Conservation (phyloP, 352 stramenopile genomes). For the Bremia lactucae region DNA sequence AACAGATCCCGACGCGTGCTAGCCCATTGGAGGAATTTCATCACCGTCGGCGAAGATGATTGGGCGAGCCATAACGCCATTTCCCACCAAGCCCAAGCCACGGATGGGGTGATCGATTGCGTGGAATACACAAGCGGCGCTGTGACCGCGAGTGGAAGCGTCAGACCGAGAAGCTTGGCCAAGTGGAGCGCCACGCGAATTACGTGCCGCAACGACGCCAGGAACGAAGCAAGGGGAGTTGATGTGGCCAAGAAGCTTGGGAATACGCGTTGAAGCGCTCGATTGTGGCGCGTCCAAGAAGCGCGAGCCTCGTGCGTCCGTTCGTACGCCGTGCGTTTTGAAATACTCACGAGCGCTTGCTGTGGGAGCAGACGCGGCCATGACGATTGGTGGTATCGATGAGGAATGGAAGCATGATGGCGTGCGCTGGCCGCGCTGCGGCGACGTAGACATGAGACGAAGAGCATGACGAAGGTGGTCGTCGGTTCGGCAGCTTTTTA, state of each 20-base stretch:
- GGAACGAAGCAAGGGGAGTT: conserved; percentile 9
- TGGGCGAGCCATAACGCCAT: conserved; percentile 51
- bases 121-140: conserved; percentile 29
- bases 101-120: conserved; percentile 5
- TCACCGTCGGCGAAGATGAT: conserved; percentile 80
- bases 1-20: conserved; percentile 92
- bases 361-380: conserved; percentile 16
- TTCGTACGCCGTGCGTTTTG: not conserved
- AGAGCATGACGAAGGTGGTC: no score
- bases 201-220: conserved; percentile 31
- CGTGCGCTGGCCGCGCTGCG: not conserved
- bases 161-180: conserved; percentile 43
- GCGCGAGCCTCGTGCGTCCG: conserved; percentile 10
- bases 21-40: conserved; percentile 95
- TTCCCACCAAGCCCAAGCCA: conserved; percentile 56
- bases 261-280: conserved; percentile 15
- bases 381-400: conserved; percentile 4
- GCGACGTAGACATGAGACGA: no score
- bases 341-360: conserved; percentile 11
- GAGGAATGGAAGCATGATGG: not conserved
- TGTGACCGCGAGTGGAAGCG: conserved; percentile 32
- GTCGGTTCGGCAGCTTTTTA: no score
- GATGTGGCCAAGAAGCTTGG: conserved; percentile 17
- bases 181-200: conserved; percentile 44
- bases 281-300: conserved; percentile 10